These are phyloP conservation scores for Encephalitozoon romaleae DNA, from an alignment of 371 early-diverging fungal species.

Conservation along the genomic window DNA sequence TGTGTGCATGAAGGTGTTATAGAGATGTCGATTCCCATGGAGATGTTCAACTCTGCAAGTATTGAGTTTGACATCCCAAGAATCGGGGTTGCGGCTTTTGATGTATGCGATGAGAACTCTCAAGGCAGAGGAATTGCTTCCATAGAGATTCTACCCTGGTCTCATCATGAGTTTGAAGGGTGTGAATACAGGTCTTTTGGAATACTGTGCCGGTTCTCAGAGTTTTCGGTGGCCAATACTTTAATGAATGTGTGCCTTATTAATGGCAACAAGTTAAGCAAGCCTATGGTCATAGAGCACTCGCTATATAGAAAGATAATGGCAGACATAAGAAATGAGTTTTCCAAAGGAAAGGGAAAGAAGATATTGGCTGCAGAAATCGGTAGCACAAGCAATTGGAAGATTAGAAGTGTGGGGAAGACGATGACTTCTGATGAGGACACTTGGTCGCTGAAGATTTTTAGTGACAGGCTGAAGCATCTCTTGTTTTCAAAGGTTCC, in stretches of 20 bases:
- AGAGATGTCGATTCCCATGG: background rate
- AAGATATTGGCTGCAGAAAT: background rate
- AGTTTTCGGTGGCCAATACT: background rate
- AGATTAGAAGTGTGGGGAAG: background rate
- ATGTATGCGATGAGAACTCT: background rate
- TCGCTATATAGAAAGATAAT: background rate
- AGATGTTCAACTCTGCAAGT: background rate
- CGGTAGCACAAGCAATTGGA: background rate
- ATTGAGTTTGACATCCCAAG: background rate
- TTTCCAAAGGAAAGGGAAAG: background rate
- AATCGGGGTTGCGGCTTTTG: background rate
- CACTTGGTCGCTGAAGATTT: background rate
- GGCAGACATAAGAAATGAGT: background rate
- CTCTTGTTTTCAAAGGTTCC: background rate
- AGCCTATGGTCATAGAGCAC: background rate
- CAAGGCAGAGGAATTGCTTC: background rate
- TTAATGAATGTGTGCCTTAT: background rate
- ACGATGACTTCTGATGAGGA: background rate
- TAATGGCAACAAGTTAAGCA: background rate
- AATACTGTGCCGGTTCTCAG: background rate
- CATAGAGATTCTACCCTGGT: background rate
- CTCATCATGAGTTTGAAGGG: background rate
- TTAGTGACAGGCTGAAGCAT: background rate
- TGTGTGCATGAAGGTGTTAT: background rate
- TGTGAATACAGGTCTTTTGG: background rate